Evolutionary conservation across 2,329 filamentous ascomycete genomes (phyloP).

Genomic region (Trichoderma afroharzianum): DNA sequence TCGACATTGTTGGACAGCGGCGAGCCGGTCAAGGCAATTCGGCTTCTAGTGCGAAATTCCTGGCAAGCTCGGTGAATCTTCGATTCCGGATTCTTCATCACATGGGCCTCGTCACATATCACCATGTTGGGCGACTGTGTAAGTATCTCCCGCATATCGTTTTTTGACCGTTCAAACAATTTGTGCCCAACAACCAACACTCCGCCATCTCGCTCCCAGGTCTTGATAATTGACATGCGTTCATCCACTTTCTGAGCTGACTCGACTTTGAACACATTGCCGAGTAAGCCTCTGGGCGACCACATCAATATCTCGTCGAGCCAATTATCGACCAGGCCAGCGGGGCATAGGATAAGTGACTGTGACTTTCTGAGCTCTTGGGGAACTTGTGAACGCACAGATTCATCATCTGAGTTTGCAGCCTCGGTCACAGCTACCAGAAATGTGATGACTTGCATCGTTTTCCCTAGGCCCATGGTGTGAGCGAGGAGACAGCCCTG

Average conservation of each 20-base stretch:
- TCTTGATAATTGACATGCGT: constrained; percentile 45
- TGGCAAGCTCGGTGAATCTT: constrained; percentile 51
- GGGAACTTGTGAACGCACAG: constrained; percentile 65
- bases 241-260: constrained; percentile 28
- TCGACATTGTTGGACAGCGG: constrained; percentile 79
- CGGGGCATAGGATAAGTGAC: constrained; percentile 71
- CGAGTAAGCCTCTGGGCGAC: constrained; percentile 56
- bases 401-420: constrained; percentile 53
- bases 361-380: constrained; percentile 56
- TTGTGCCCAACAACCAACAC: constrained; percentile 74
- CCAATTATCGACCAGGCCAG: constrained; percentile 78
- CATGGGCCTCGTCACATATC: constrained; percentile 81
- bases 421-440: constrained; percentile 70
- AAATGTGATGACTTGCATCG: constrained; percentile 86
- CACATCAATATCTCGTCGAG: constrained; percentile 70
- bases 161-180: constrained; percentile 36
- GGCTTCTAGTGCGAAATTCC: constrained; percentile 61
- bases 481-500: constrained; percentile 83
- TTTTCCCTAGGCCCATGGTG: constrained; percentile 90
- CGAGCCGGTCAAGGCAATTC: constrained; percentile 83
- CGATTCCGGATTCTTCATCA: constrained; percentile 63
- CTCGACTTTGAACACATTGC: constrained; percentile 54
- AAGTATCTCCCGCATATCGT: constrained; percentile 43
- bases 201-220: constrained; percentile 65
- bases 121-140: constrained; percentile 65